Evolutionary conservation across 768 basidiomycete genomes (phyloP).

Genomic region (Hemileccinum rubropunctum): DNA sequence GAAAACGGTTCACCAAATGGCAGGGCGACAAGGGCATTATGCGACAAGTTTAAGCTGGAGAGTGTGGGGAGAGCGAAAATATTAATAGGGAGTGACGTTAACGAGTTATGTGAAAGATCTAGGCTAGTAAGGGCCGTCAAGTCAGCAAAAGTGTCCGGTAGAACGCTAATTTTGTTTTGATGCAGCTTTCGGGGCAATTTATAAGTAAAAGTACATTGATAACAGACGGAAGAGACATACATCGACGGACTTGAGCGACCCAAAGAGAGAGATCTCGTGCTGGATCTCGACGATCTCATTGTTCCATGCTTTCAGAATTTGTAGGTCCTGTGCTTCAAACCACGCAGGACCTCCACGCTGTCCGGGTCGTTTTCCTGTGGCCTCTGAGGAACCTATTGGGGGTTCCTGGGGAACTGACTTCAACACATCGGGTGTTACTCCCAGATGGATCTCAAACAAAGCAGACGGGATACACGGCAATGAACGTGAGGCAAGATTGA

Average conservation of each 20-base stretch:
- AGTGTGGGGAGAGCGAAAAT: constrained; percentile 70
- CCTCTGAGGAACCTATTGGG: constrained; percentile 38
- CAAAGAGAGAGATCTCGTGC: constrained; percentile 80
- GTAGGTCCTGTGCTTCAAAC: constrained; percentile 81
- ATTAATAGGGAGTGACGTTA: constrained; percentile 59
- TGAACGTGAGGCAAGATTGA: constrained; percentile 74
- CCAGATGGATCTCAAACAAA: constrained; percentile 78
- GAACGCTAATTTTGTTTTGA: constrained; percentile 59
- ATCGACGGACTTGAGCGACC: constrained; percentile 76
- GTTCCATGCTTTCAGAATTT: constrained; percentile 72
- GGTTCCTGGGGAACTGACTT: constrained; percentile 65
- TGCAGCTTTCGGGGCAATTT: constrained; percentile 51
- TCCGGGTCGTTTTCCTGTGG: constrained; percentile 37
- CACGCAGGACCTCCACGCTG: constrained; percentile 55
- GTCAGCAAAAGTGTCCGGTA: constrained; percentile 69
- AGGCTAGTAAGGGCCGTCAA: constrained; percentile 62
- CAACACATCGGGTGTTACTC: constrained; percentile 67
- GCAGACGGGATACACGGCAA: constrained; percentile 73
- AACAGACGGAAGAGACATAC: constrained; percentile 41
- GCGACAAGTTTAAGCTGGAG: constrained; percentile 63
- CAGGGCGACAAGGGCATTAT: constrained; percentile 60
- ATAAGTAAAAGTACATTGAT: background rate
- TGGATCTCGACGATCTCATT: constrained; percentile 80
- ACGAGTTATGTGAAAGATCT: constrained; percentile 72
- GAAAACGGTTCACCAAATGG: constrained; percentile 63